Base-by-base conservation (phyloP, 768 basidiomycete species). In the Baorangia bicolor region DNA sequence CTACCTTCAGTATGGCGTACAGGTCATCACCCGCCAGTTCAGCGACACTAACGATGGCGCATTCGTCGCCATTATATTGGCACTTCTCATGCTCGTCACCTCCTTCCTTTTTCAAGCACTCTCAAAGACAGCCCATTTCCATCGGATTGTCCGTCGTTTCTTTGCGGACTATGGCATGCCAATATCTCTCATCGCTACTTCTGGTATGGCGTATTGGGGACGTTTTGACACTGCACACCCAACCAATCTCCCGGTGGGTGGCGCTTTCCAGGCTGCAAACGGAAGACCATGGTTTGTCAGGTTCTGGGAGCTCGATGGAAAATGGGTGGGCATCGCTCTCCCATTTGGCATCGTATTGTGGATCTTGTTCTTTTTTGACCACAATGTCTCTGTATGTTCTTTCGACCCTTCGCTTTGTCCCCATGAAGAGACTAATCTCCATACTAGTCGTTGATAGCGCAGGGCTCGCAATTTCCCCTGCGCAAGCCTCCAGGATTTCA, bases 331-430 rank as follows among this genome's bases (percentile, higher is more conserved):
- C 12, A 86, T 92, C 28, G 91, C 94, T 0, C 76, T 94, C 40
- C 94, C 94, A 0, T 97, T 97, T 64, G 95, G 94, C 3, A 71
- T 94, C 39, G 77, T 94, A 21, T 76, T 98, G 6, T 97, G 91
- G 84, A 81, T 96, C 23, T 74, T 97, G 41, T 96, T 98, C 74
- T 94, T 94, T 77, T 97, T 97, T 62, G 94, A 98, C 60, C 91
- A 94, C 61, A 95, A 95, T 62, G 91, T 94, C 50, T 94, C 92
- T 44, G 91, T 92, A 68, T 73, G 46, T 44, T 27, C 20, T 27
- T 52, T 14, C 10, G 11, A 52, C 30, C 31, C 12, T 44, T 33
- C 5, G 10, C 2, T 35, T 40, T 30, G 13, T 38, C 21, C 14
- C 27, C n/a, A 10, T 49, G 14, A 21, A 21, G 11, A n/a, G 7